Evolutionary conservation across 768 basidiomycete species (phyloP).

Genomic region (Punctularia strigosozonata): DNA sequence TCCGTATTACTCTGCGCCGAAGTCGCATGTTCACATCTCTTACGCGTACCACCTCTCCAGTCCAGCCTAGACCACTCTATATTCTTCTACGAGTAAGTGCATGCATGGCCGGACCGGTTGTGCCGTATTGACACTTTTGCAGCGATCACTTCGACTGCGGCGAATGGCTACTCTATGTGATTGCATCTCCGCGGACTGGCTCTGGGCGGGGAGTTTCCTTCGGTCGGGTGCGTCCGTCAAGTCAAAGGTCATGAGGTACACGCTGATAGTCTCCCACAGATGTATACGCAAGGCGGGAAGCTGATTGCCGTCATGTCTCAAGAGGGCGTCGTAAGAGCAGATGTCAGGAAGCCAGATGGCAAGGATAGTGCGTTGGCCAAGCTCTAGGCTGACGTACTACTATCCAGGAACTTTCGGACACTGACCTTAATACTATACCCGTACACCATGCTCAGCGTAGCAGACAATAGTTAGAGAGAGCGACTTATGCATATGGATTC

Average conservation of each 20-base stretch:
- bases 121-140: slow-evolving; percentile 1
- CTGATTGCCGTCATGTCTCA: slow-evolving; percentile 71
- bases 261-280: slow-evolving; percentile 22
- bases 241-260: neutral
- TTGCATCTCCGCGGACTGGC: slow-evolving; percentile 49
- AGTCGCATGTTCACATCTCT: no score
- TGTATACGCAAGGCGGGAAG: slow-evolving; percentile 56
- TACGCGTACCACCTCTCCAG: slow-evolving; percentile 18
- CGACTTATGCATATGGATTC: no score
- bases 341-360: slow-evolving; percentile 32
- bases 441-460: no score
- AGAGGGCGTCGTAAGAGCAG: slow-evolving; percentile 65
- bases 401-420: no score
- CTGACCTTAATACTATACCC: no score
- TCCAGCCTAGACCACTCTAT: slow-evolving; percentile 73
- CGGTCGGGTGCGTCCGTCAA: slow-evolving; percentile 42
- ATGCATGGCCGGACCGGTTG: neutral
- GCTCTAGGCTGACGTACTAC: slow-evolving; percentile 23
- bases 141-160: slow-evolving; percentile 70
- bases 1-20: slow-evolving; percentile 22
- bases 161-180: slow-evolving; percentile 75
- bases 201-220: slow-evolving; percentile 61
- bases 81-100: slow-evolving; percentile 66
- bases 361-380: slow-evolving; percentile 16
- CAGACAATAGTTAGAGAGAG: no score